These are phyloP conservation scores for Saccharomycodes ludwigii DNA, from an alignment of 805 yeast species.

Conservation along the genomic window DNA sequence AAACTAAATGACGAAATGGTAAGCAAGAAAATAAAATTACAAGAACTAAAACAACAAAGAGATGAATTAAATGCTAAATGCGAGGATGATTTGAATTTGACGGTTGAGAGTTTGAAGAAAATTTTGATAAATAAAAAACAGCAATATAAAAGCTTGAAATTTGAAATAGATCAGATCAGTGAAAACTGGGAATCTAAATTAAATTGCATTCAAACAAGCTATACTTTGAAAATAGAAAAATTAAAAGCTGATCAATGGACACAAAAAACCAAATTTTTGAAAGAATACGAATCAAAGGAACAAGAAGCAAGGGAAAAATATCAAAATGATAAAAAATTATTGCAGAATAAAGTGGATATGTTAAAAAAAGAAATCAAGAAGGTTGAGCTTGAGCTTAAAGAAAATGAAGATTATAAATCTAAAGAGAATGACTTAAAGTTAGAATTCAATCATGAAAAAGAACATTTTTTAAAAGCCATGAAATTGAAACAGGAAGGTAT, in stretches of 20 bases:
- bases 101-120: slow-evolving; percentile 18
- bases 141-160: slow-evolving; percentile 8
- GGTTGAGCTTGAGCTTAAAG: slow-evolving; percentile 9
- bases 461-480: slow-evolving; percentile 1
- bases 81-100: slow-evolving; percentile 13
- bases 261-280: slow-evolving; percentile 18
- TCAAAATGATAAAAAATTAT: slow-evolving; percentile 19
- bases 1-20: slow-evolving; percentile 17
- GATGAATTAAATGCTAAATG: slow-evolving; percentile 15
- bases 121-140: slow-evolving; percentile 16
- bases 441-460: slow-evolving; percentile 9
- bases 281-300: slow-evolving; percentile 27
- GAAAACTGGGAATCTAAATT: neutral
- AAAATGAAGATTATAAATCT: slow-evolving; percentile 6
- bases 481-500: slow-evolving; percentile 1
- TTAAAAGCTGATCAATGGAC: slow-evolving; percentile 12
- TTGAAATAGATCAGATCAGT: neutral
- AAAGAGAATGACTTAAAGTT: slow-evolving; percentile 10
- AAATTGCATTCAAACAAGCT: neutral
- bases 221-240: slow-evolving; percentile 7
- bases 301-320: slow-evolving; percentile 19
- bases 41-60: slow-evolving; percentile 8
- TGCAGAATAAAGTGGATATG: slow-evolving; percentile 18
- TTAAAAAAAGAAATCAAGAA: slow-evolving; percentile 9
- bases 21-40: slow-evolving; percentile 15